Conservation (phyloP, 164 flowering plant genomes). For the Vitis rotundifolia region DNA sequence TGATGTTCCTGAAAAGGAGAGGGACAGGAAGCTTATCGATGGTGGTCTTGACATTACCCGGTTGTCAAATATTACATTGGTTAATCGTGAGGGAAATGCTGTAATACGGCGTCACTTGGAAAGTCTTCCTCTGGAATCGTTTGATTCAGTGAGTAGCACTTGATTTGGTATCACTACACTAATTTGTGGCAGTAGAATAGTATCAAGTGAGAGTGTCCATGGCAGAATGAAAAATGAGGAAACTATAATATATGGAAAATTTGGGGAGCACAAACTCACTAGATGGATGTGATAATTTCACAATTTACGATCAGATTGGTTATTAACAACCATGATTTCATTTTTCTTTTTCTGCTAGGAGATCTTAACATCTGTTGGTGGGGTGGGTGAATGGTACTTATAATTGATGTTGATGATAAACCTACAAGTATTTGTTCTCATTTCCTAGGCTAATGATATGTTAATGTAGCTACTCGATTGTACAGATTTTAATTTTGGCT, state of each 20-base stretch:
- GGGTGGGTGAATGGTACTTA: neutral
- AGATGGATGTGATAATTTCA: too few species aligned
- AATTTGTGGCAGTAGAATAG: slow-evolving; percentile 5
- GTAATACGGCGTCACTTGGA: slow-evolving; percentile 81
- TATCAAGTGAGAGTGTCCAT: neutral
- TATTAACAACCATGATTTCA: too few species aligned
- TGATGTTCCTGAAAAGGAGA: slow-evolving; percentile 72
- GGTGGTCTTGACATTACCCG: slow-evolving; percentile 71
- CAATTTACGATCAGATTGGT: too few species aligned
- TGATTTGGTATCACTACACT: neutral
- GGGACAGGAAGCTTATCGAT: slow-evolving; percentile 71
- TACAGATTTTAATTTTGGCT: slow-evolving; percentile 83
- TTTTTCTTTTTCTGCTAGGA: too few species aligned
- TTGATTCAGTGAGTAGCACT: slow-evolving; percentile 64
- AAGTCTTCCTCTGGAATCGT: slow-evolving; percentile 83
- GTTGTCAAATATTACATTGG: slow-evolving; percentile 57
- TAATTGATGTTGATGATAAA: neutral
- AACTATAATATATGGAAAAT: neutral
- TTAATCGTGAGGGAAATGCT: slow-evolving; percentile 84
- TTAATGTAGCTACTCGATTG: slow-evolving; percentile 4
- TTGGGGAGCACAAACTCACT: neutral
- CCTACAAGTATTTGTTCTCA: neutral
- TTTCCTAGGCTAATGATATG: neutral
- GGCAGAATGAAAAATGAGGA: neutral
- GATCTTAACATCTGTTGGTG: too few species aligned